Evolutionary conservation across 139 green algal species (phyloP), one percentile per base, ranked within the genome.

Genomic region (Yamagishiella unicocca): DNA sequence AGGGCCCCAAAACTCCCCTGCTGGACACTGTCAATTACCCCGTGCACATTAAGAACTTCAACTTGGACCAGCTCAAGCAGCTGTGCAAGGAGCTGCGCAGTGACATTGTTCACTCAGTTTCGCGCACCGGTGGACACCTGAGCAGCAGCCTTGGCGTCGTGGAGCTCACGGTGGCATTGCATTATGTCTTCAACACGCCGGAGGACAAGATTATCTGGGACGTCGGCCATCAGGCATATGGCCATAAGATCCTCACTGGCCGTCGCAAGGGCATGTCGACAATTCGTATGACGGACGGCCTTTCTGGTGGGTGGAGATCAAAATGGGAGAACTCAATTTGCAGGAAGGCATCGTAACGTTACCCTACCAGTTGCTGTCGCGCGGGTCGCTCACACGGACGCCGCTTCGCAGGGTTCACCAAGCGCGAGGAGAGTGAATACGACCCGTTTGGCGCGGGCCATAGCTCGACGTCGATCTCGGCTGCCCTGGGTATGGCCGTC

Each of bases 21-120:
- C 95, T 99, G 67, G 98, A 99, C 93, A 99, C 97, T 1, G 94
- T 99, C 33, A 99, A 99, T 89, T 99, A 95, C 90, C 97, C 97
- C 0, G 96, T 99, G 35, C 97, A 99, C 92, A 95, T 99, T 17
- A 99, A 99, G 85, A 99, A 99, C 90, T 97, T 99, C 88, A 98
- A 93, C 87, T 75, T 93, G 3, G 75, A 91, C 37, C 97, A 93
- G 87, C 95, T 99, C 19, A 89, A 94, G 82, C 96, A 99, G 94
- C 95, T 99, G 29, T 97, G 95, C 91, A 97, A 98, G 83, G 98
- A 99, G 92, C 88, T 99, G 71, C 95, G 98, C 25, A 86, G 92
- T 50, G 98, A 99, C 82, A 94, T 99, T 31, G 98, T 99, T 45
- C 95, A 99, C 94, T 98, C 86, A 22, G 92, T 97, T 21, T 97